Conservation (phyloP, 768 basidiomycete species). For the Leccinum longicurvipes region DNA sequence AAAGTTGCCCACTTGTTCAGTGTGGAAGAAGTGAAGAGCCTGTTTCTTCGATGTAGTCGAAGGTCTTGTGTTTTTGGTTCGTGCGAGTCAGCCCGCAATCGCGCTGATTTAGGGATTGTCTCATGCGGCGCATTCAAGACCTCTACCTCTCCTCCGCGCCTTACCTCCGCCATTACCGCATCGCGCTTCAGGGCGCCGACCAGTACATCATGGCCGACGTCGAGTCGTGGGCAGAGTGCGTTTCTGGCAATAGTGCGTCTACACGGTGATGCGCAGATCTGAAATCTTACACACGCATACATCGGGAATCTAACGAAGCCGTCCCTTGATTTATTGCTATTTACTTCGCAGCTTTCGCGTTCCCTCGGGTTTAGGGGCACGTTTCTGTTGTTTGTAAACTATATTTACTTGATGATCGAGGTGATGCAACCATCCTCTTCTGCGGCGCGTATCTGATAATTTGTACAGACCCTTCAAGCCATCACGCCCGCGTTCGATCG, state of each 20-base stretch:
- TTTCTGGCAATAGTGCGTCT: constrained; percentile 78
- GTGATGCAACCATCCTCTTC: too few relatives aligned
- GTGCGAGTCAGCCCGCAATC: constrained; percentile 19
- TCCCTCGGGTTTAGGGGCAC: too few relatives aligned
- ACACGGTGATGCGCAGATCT: background rate
- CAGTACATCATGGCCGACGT: constrained; percentile 95
- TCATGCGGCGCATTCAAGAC: constrained; percentile 90
- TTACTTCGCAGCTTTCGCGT: too few relatives aligned
- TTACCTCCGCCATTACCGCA: constrained; percentile 65
- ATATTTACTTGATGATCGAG: constrained; percentile 78
- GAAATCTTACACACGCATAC: background rate
- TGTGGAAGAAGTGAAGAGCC: constrained; percentile 73
- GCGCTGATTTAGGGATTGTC: constrained; percentile 65
- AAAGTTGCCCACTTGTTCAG: constrained; percentile 82
- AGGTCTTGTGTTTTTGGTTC: constrained; percentile 81
- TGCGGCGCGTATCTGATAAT: background rate
- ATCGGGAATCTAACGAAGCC: constrained; percentile 95
- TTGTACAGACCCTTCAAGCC: constrained; percentile 55
- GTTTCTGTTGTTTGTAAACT: constrained; percentile 73
- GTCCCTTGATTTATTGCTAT: constrained; percentile 83
- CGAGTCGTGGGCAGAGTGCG: constrained; percentile 80
- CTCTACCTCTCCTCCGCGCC: constrained; percentile 80
- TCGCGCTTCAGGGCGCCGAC: constrained; percentile 71
- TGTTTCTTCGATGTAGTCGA: constrained; percentile 83
- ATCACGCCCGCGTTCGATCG: constrained; percentile 93